These are phyloP conservation scores for Aureobasidium sp. DNA, from an alignment of 2,329 filamentous ascomycete species.

Conservation along the genomic window DNA sequence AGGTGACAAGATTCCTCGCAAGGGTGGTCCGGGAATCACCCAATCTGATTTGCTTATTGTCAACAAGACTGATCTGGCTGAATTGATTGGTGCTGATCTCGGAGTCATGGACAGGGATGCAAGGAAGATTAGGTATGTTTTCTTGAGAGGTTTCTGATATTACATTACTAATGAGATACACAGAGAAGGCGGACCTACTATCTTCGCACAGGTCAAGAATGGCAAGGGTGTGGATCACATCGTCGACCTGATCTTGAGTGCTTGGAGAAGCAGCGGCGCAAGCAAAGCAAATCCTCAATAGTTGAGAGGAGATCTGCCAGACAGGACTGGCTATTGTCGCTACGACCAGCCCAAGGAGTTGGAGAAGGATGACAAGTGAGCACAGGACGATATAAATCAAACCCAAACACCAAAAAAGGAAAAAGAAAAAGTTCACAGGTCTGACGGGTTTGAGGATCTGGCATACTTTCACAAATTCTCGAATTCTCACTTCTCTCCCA, in stretches of 20 bases:
- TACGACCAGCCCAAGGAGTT: background rate
- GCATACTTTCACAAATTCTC: background rate
- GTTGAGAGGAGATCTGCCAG: background rate
- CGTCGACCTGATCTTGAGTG: slow-evolving; percentile 77
- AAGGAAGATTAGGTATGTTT: slow-evolving; percentile 60
- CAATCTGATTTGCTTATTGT: slow-evolving; percentile 90
- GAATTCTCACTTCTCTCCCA: background rate
- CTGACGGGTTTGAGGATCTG: background rate
- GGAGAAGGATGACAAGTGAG: background rate
- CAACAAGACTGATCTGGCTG: slow-evolving; percentile 94
- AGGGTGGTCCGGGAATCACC: slow-evolving; percentile 94
- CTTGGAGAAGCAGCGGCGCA: slow-evolving; percentile 86
- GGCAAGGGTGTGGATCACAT: slow-evolving; percentile 78
- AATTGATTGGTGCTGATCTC: slow-evolving; percentile 82
- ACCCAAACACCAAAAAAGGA: background rate
- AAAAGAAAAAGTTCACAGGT: background rate
- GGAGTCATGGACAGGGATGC: slow-evolving; percentile 92
- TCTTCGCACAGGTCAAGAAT: slow-evolving; percentile 97
- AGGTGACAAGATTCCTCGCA: slow-evolving; percentile 92
- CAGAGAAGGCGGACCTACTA: slow-evolving; percentile 84
- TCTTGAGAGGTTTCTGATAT: background rate
- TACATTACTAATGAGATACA: slow-evolving; percentile 18
- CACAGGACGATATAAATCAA: background rate
- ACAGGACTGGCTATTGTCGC: background rate
- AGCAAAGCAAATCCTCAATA: slow-evolving; percentile 24